These are phyloP conservation scores for Arthrobotrys pseudoclavata DNA, from an alignment of 2,329 filamentous ascomycete species.

Conservation along the genomic window DNA sequence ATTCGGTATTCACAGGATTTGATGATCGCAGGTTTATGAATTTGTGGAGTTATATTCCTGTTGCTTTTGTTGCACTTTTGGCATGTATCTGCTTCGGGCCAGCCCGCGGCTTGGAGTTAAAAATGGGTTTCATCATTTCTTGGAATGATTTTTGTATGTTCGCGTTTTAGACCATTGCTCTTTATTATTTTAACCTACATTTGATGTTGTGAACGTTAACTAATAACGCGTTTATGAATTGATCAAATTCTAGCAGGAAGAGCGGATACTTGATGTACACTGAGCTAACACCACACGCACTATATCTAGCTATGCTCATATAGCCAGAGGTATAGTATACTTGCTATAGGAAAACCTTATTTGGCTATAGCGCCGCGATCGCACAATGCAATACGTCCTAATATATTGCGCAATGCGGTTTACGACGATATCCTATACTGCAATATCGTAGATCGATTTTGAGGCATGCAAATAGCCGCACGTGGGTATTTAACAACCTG, in stretches of 20 bases:
- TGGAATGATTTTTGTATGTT: no score
- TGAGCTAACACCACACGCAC: no score
- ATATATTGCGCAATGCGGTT: not conserved
- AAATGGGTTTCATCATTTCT: no score
- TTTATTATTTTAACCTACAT: no score
- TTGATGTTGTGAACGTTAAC: no score
- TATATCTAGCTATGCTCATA: no score
- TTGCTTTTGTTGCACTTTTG: not conserved
- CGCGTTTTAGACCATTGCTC: no score
- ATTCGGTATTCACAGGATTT: not conserved
- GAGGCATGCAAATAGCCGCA: not conserved
- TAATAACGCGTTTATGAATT: no score
- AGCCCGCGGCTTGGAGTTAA: not conserved
- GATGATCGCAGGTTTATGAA: not conserved
- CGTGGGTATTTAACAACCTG: not conserved
- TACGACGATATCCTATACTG: not conserved
- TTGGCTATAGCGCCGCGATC: not conserved
- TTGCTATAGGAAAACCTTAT: not conserved
- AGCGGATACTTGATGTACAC: no score
- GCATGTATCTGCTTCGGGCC: not conserved
- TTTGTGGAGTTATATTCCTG: not conserved
- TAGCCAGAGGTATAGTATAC: not conserved
- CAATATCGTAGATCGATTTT: not conserved
- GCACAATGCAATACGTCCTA: conserved; percentile 1
- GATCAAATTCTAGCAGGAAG: no score